Base-by-base conservation (phyloP, 441 rosid genomes). In the Euphorbia corollata region DNA sequence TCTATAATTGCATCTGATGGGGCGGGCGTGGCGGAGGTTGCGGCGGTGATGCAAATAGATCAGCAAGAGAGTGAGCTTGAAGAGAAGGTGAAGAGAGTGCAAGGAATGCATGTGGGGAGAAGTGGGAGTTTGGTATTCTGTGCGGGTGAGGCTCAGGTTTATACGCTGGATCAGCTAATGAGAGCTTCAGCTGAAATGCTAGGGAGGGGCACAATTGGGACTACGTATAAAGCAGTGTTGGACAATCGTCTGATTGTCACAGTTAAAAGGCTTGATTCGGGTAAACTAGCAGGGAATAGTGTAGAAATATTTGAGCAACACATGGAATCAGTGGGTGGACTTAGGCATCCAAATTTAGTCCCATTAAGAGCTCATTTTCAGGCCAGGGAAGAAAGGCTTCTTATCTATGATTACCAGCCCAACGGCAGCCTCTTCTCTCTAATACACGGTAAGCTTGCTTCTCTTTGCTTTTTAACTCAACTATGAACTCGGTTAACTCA, bases 371-470 rank as follows among this genome's bases (percentile, higher is more conserved):
- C 96, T 69, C 87, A 86, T 81, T 87, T 84, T 62, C 96, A 88
- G 76, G 87, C 93, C 0, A 81, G 81, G 22, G 93, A 92, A 41
- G 97, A 90, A 78, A 79, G 97, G 75, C 96, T 90, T 43, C 82
- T 90, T n/a, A 75, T 88, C 73, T 90, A 80, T 53, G 93, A 88
- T 59, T 90, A 87, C 68, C 96, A 90, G 71, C 83, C 88, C 68
- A 90, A 92, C 57, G 98, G 98, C 63, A 90, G 98, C 69, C 92
- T 92, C 77, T 85, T 78, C 82, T 87, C 84, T 68, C 96, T 92
- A 74, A 81, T 92, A 70, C 92, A 90, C 20, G 97, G 98, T 92
- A 82, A 60, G 75, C 54, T 51, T 65, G 30, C n/a, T 16, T 20
- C 30, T 47, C 3, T 13, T 4, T 43, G 9, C 15, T 43, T 1